Percentiles rank a stretch among this genome's conserved stretches.
Conservation (phyloP, 768 basidiomycete species). For the Infundibulicybe gibba region DNA sequence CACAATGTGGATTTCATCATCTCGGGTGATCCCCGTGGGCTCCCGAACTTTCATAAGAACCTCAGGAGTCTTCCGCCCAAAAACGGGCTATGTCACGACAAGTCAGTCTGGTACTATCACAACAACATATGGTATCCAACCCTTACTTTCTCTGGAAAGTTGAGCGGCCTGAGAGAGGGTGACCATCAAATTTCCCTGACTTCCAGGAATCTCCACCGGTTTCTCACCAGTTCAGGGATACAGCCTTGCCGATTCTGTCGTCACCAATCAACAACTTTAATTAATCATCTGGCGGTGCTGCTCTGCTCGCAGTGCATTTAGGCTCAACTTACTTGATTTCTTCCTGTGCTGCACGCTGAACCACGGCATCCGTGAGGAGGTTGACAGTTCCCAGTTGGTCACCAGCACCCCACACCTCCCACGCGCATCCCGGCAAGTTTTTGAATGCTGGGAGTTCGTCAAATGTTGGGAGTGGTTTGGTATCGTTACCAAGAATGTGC, state of each 20-base stretch:
- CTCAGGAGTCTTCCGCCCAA: conserved; percentile 50
- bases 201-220: not conserved
- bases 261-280: not conserved
- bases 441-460: conserved; percentile 43
- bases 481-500: conserved; percentile 12
- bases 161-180: conserved; percentile 47
- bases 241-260: conserved; percentile 45
- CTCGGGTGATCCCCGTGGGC: conserved; percentile 24
- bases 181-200: not conserved
- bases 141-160: conserved; percentile 59
- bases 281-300: too few relatives aligned
- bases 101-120: not conserved
- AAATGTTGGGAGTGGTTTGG: conserved; percentile 22
- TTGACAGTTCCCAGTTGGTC: conserved; percentile 70
- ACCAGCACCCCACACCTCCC: conserved; percentile 63
- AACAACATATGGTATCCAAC: not conserved
- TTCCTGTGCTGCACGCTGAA: conserved; percentile 51
- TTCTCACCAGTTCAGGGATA: conserved; percentile 62
- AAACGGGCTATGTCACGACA: conserved; percentile 42
- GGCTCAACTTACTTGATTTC: conserved; percentile 40
- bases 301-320: too few relatives aligned
- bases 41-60: conserved; percentile 34
- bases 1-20: conserved; percentile 59
- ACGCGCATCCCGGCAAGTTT: conserved; percentile 60
- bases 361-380: conserved; percentile 58